These are phyloP conservation scores for Cadophora sp. DNA, from an alignment of 2,329 filamentous ascomycete species.

Conservation along the genomic window DNA sequence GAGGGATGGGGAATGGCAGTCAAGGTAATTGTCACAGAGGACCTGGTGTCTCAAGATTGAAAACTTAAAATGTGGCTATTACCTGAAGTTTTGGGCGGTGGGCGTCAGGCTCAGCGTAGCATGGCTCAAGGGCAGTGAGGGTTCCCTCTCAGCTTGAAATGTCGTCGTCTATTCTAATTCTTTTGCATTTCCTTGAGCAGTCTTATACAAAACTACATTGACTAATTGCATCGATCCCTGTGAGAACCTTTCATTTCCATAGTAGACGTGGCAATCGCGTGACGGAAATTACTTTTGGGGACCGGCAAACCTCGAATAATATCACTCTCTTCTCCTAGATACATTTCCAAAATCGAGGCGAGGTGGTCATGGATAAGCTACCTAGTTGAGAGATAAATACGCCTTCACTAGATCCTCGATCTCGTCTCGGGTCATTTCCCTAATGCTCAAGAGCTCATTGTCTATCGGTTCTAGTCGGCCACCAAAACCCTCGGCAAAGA, in stretches of 20 bases:
- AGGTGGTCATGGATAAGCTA: slow-evolving; percentile 1
- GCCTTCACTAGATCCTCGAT: slow-evolving; percentile 3
- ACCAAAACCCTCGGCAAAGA: slow-evolving; percentile 46
- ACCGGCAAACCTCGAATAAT: neutral
- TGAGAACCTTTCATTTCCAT: slow-evolving; percentile 1
- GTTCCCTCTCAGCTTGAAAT: neutral
- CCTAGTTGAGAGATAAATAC: neutral
- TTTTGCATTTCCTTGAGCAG: neutral
- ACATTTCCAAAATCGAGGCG: slow-evolving; percentile 1
- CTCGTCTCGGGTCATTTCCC: slow-evolving; percentile 42
- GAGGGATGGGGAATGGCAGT: slow-evolving; percentile 46
- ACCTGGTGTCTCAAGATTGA: neutral
- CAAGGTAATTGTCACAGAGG: neutral
- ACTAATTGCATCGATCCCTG: neutral
- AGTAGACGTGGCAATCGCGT: neutral
- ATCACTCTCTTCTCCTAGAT: slow-evolving; percentile 1
- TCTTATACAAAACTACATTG: neutral
- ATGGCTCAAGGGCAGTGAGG: neutral
- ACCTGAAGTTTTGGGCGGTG: neutral
- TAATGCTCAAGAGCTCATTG: slow-evolving; percentile 52
- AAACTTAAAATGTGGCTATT: neutral
- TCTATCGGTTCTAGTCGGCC: slow-evolving; percentile 47
- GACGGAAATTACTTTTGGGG: neutral
- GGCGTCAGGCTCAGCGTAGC: neutral
- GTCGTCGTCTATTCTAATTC: neutral